These are phyloP conservation scores for Jatropha podagrica DNA, from an alignment of 441 rosid genomes.

Conservation along the genomic window DNA sequence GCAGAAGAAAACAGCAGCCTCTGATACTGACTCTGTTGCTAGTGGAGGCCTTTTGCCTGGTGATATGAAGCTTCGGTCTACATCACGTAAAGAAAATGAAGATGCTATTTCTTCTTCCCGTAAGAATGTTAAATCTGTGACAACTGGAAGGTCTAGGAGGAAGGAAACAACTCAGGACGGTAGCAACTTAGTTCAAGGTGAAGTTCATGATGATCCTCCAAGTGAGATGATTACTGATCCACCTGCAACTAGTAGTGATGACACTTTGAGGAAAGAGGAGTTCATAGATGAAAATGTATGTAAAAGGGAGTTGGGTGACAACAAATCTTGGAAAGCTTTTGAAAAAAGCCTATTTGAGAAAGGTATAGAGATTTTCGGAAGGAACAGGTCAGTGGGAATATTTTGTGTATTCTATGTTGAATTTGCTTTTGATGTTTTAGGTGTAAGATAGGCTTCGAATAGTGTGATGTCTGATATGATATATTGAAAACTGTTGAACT, in stretches of 20 bases:
- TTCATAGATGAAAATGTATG: constrained; percentile 57
- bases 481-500: background rate
- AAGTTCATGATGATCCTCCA: constrained; percentile 36
- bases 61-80: constrained; percentile 52
- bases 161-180: constrained; percentile 44
- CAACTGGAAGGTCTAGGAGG: constrained; percentile 56
- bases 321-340: constrained; percentile 74
- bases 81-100: constrained; percentile 64
- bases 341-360: constrained; percentile 91
- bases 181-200: constrained; percentile 37
- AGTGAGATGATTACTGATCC: constrained; percentile 47
- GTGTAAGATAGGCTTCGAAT: background rate
- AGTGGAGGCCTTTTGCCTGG: constrained; percentile 54
- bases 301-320: constrained; percentile 49
- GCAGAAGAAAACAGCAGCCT: constrained; percentile 71
- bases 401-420: background rate
- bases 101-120: constrained; percentile 76
- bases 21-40: constrained; percentile 72
- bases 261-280: constrained; percentile 61
- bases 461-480: background rate
- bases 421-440: background rate
- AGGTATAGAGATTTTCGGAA: constrained; percentile 93
- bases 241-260: constrained; percentile 45
- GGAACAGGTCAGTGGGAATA: constrained; percentile 65
- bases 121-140: constrained; percentile 58